Conservation (phyloP, 2,329 filamentous ascomycete genomes). For the Aspergillus pseudoviridinutans region DNA sequence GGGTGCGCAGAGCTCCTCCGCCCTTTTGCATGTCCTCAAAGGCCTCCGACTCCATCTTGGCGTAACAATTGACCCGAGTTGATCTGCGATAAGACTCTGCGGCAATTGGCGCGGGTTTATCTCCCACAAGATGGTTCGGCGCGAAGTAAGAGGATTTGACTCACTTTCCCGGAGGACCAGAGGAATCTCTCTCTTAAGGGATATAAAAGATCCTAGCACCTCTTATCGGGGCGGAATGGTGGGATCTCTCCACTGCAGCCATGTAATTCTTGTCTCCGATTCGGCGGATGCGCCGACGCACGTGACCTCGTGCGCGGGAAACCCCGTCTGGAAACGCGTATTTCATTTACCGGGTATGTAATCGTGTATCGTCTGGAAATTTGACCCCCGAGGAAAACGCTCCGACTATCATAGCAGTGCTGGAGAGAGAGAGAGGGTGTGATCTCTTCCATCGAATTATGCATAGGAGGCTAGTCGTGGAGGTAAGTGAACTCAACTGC, state of each 20-base stretch:
- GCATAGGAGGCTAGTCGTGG: constrained; percentile 32
- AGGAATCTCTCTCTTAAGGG: not conserved
- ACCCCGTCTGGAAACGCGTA: constrained; percentile 4
- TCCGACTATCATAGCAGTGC: constrained; percentile 12
- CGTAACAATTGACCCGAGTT: not conserved
- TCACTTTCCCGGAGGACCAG: not conserved
- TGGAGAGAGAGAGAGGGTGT: not conserved
- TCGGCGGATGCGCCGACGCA: constrained; percentile 29
- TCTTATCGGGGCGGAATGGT: constrained; percentile 10
- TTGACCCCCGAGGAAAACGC: constrained; percentile 15
- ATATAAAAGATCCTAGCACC: constrained; percentile 4
- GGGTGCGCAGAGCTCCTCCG: constrained; percentile 53
- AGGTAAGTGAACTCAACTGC: constrained; percentile 19
- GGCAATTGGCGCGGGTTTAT: constrained; percentile 1
- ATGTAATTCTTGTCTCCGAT: constrained; percentile 20
- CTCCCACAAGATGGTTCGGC: not conserved
- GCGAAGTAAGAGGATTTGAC: not conserved
- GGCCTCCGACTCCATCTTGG: constrained; percentile 31
- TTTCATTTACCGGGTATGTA: constrained; percentile 2
- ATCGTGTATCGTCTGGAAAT: constrained; percentile 2
- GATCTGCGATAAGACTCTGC: not conserved
- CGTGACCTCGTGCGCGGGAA: constrained; percentile 23
- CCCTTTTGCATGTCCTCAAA: constrained; percentile 36
- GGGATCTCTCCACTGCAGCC: not conserved
- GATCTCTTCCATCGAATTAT: constrained; percentile 18